Evolutionary conservation across 2,329 filamentous ascomycete species (phyloP), one percentile per base, ranked within the genome.

Genomic region (Cytospora leucostoma): DNA sequence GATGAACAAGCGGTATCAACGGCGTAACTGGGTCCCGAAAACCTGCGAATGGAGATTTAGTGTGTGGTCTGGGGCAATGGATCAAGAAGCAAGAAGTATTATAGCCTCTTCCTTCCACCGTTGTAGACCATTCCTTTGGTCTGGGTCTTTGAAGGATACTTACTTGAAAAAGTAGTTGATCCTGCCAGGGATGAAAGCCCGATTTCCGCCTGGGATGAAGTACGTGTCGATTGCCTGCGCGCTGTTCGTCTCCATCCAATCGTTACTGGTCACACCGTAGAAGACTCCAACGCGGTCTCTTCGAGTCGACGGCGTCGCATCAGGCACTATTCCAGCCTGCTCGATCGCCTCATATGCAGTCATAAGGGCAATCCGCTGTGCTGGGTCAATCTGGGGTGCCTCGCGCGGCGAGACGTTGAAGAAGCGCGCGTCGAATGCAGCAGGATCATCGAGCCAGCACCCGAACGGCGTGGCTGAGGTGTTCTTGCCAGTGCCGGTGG

Each of bases 401-500:
- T 67, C 66, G 1, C 47, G 38, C 4, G 66, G 64, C 1, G 66
- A 65, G n/a, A 67, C 61, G 62, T 51, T 61, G 44, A 67, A 67
- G 35, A 67, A 54, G 13, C 62, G 62, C 7, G 59, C 59, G 33
- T 67, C 66, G 7, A 67, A 67, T 37, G 55, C 27, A 1, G 34
- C 63, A 1, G 63, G 56, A 1, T 53, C 38, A 4, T 63, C 56
- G 10, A 65, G 49, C 35, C 53, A 65, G 21, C 60, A 63, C 2
- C 63, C 63, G 19, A 35, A 59, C 1, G 88, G 88, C 1, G 89
- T 91, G 74, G 90, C 87, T 61, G 85, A 89, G 62, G 90, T 92
- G 77, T 93, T 93, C 73, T 87, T 87, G 35, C 78, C 82, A 74
- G 91, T 91, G 34, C 89, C 88, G 7, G 86, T 86, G 7, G 88